Evolutionary conservation across 371 early-diverging fungal genomes (phyloP), one percentile per base, ranked within the genome.

Genomic region (Mortierella sp.): DNA sequence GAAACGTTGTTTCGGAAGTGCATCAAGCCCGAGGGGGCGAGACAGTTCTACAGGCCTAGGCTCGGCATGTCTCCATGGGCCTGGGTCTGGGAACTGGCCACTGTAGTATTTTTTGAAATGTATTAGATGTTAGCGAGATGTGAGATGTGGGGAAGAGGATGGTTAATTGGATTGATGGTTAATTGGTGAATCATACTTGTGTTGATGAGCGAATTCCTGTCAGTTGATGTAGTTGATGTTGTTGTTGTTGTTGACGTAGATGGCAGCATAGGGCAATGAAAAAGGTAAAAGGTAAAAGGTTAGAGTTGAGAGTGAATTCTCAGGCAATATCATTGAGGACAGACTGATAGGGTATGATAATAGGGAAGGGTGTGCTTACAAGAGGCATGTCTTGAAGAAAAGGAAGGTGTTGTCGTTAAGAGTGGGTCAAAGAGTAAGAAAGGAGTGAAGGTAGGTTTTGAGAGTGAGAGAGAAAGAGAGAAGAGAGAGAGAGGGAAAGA

Each of bases 151-250:
- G 28, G 28, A 28, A 28, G 28, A 28, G 28, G 28, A 28, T 28
- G 28, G 28, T n/a, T n/a, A 28, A 28, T 28, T 28, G 28, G 28
- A 28, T 28, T 28, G 28, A 28, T 28, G 28, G 28, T 28, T 28
- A 28, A 28, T 28, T 28, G 28, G 28, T 2, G 28, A 15, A 21
- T 9, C 75, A 79, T 86, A 90, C 91, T 86, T 87, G 77, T 86
- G 86, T 84, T 95, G 95, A 40, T 93, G 87, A 52, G 94, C 95
- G 88, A 92, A 92, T 92, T 95, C 95, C 95, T 94, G 63, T 28
- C 24, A 58, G 32, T 28, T 28, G 24, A 24, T 16, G 28, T 19
- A 65, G 13, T 32, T 22, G 52, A 55, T 41, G 43, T 22, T 21
- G 55, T 28, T 28, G 55, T 28, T 28, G 28, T 1, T 28, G 28